phyloP scores from a whole-genome alignment of 2,329 filamentous ascomycete species.

The Sporothrix schenckii region DNA sequence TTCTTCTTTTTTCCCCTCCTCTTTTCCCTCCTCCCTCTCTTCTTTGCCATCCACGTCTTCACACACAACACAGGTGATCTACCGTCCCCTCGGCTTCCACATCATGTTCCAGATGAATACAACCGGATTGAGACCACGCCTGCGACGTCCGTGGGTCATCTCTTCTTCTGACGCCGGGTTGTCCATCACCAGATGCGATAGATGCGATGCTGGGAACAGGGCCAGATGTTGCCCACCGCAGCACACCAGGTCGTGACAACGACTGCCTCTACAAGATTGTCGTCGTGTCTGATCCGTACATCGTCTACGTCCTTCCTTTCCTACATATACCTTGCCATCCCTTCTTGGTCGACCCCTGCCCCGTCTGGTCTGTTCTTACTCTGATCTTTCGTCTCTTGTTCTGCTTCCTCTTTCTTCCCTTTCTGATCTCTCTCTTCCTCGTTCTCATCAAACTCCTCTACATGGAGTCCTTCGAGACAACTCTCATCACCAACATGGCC shows the following conservation, averaged over 20 bases:
- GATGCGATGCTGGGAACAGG: not conserved
- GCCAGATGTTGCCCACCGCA: no score
- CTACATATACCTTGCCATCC: conserved; percentile 10
- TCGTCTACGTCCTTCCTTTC: not conserved
- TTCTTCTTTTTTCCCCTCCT: not conserved
- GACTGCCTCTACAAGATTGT: not conserved
- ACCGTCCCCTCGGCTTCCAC: not conserved
- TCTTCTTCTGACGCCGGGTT: conserved; percentile 22
- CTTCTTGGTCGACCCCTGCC: conserved; percentile 12
- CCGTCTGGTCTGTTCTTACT: conserved; percentile 13
- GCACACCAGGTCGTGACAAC: not conserved
- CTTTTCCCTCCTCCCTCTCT: not conserved
- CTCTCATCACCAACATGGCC: not conserved
- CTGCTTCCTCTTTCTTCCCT: not conserved
- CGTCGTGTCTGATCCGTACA: not conserved
- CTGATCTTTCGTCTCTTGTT: not conserved
- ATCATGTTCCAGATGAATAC: conserved; percentile 20
- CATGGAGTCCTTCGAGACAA: conserved; percentile 3
- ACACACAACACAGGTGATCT: no score
- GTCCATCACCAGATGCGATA: not conserved
- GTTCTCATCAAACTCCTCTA: not conserved
- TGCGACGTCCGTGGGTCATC: conserved; percentile 21
- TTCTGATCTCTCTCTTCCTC: not conserved
- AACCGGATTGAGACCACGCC: conserved; percentile 26
- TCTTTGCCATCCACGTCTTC: no score